A percentile compares a stretch with the other conserved stretches of the same genome.
phyloP scores from a whole-genome alignment of 495 filamentous ascomycete genomes.

The Jackrogersella minutella region DNA sequence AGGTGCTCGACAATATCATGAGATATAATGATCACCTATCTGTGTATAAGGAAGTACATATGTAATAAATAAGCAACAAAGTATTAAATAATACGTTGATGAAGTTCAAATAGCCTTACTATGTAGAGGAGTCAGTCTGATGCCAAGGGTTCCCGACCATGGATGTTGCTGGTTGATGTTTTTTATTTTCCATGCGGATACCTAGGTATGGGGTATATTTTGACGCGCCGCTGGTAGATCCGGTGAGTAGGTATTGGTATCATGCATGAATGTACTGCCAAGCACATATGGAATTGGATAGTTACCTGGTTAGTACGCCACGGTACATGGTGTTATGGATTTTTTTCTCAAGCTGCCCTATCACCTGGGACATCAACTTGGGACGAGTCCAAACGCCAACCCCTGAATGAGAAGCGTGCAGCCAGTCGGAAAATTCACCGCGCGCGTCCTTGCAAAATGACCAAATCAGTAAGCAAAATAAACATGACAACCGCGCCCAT shows the following conservation, averaged over 20 bases:
- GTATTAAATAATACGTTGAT: not conserved
- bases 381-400: conserved; percentile 36
- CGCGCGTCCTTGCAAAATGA: conserved; percentile 20
- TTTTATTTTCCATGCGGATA: not conserved
- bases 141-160: not conserved
- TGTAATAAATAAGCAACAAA: too few species aligned
- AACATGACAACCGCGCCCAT: conserved; percentile 43
- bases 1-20: too few species aligned
- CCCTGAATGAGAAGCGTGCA: conserved; percentile 29
- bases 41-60: not conserved
- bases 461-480: conserved; percentile 32
- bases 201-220: not conserved
- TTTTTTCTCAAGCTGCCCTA: conserved; percentile 27
- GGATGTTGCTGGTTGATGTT: conserved; percentile 8
- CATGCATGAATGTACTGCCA: not conserved
- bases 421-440: conserved; percentile 44
- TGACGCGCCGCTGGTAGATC: conserved; percentile 32
- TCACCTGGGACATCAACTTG: conserved; percentile 25
- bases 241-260: not conserved
- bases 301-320: not conserved
- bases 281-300: not conserved
- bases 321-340: not conserved
- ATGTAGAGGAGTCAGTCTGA: not conserved
- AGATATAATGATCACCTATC: not conserved
- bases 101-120: not conserved